Conservation (phyloP, 164 flowering plant genomes). For the Piper betle region DNA sequence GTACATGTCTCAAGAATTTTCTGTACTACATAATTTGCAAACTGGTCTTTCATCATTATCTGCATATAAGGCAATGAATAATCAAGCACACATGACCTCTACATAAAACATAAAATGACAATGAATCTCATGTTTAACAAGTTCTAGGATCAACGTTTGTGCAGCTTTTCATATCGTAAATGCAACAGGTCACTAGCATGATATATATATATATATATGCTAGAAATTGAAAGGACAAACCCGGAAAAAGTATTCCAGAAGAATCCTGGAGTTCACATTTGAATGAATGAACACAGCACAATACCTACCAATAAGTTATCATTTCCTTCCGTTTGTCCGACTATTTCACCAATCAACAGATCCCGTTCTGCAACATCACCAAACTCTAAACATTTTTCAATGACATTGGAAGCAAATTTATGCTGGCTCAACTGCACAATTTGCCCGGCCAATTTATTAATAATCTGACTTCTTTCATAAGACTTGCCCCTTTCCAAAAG, state of each 20-base stretch:
- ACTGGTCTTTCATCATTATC: slow-evolving; percentile 94
- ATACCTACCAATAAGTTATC: slow-evolving; percentile 62
- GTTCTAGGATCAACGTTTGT: no score
- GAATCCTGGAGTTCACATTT: not conserved
- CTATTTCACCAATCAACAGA: slow-evolving; percentile 60
- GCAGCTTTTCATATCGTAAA: no score
- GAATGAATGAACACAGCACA: not conserved
- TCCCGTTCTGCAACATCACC: slow-evolving; percentile 60
- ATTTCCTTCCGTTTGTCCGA: slow-evolving; percentile 49
- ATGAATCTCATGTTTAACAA: no score
- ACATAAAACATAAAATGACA: no score
- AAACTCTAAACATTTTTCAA: slow-evolving; percentile 83
- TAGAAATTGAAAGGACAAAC: not conserved
- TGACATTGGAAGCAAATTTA: slow-evolving; percentile 88
- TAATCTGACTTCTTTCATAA: slow-evolving; percentile 59
- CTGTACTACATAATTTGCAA: slow-evolving; percentile 87
- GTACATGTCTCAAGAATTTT: slow-evolving; percentile 59
- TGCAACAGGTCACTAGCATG: no score
- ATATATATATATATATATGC: no score
- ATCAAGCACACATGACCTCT: not conserved
- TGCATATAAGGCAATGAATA: slow-evolving; percentile 5
- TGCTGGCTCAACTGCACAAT: slow-evolving; percentile 87
- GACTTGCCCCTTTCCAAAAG: slow-evolving; percentile 72
- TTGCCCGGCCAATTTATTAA: slow-evolving; percentile 55
- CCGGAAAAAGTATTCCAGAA: not conserved